These are phyloP conservation scores for Suhomyces atakaporum DNA, from an alignment of 1,139 yeast species.

Conservation along the genomic window DNA sequence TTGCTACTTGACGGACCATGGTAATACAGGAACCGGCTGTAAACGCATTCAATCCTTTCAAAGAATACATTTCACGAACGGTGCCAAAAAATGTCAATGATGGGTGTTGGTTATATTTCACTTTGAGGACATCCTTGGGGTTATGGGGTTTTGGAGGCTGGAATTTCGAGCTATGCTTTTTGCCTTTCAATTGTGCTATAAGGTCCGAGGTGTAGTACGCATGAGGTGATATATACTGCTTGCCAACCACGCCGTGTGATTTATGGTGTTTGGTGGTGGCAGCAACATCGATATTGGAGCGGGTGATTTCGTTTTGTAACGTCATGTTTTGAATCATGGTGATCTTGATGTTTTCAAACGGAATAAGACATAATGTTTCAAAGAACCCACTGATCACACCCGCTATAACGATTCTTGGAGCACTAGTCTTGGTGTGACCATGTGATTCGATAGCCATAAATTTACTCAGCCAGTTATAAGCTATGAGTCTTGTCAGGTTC, in stretches of 20 bases:
- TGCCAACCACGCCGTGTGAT: constrained; percentile 28
- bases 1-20: constrained; percentile 71
- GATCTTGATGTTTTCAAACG: constrained; percentile 86
- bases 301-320: constrained; percentile 35
- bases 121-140: constrained; percentile 31
- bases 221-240: constrained; percentile 48
- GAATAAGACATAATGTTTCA: constrained; percentile 83
- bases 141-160: constrained; percentile 19
- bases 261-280: constrained; percentile 29
- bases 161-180: constrained; percentile 28
- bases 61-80: constrained; percentile 62
- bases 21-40: constrained; percentile 84
- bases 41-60: constrained; percentile 80
- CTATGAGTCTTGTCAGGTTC: constrained; percentile 68
- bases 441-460: constrained; percentile 63
- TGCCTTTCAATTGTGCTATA: constrained; percentile 30
- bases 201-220: constrained; percentile 44
- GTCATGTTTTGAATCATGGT: constrained; percentile 75
- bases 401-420: constrained; percentile 76
- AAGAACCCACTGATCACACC: constrained; percentile 82
- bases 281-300: constrained; percentile 32
- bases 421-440: constrained; percentile 52
- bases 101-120: constrained; percentile 53
- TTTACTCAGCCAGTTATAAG: constrained; percentile 75
- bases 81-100: constrained; percentile 55